These are phyloP conservation scores for Trametes gibbosa DNA, from an alignment of 768 basidiomycete species.

Conservation along the genomic window DNA sequence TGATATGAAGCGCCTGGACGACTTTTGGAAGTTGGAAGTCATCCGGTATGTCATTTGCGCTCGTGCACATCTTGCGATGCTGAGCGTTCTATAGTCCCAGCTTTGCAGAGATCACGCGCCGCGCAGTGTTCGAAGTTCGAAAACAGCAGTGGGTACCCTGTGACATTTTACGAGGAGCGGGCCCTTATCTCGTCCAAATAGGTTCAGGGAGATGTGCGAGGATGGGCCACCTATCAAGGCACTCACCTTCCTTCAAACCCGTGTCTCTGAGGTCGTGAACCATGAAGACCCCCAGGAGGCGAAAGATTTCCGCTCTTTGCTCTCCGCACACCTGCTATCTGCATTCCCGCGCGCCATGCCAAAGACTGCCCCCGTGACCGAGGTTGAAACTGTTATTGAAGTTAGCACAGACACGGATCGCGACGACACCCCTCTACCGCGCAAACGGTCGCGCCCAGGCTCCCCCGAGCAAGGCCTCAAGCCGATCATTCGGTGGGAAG, in stretches of 20 bases:
- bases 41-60: conserved; percentile 44
- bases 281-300: conserved; percentile 62
- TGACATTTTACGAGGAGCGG: no score
- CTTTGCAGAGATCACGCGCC: conserved; percentile 60
- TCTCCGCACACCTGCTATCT: conserved; percentile 55
- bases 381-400: background rate
- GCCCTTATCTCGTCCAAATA: conserved; percentile 26
- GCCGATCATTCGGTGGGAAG: conserved; percentile 22
- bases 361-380: background rate
- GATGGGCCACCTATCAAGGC: conserved; percentile 59
- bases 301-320: conserved; percentile 58
- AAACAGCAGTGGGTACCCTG: conserved; percentile 60
- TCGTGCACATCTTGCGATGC: background rate
- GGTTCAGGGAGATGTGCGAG: conserved; percentile 83
- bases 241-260: conserved; percentile 65
- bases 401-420: conserved; percentile 27
- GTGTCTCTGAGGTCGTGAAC: conserved; percentile 70
- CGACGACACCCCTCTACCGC: conserved; percentile 12
- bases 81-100: conserved; percentile 44
- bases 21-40: conserved; percentile 65
- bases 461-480: background rate
- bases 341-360: conserved; percentile 7
- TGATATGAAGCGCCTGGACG: conserved; percentile 52
- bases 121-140: conserved; percentile 61
- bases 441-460: conserved; percentile 42